Percentiles rank a stretch among this genome's conserved stretches.
These are phyloP conservation scores for Acacia crassicarpa DNA, from an alignment of 306 rosid species.

Conservation along the genomic window DNA sequence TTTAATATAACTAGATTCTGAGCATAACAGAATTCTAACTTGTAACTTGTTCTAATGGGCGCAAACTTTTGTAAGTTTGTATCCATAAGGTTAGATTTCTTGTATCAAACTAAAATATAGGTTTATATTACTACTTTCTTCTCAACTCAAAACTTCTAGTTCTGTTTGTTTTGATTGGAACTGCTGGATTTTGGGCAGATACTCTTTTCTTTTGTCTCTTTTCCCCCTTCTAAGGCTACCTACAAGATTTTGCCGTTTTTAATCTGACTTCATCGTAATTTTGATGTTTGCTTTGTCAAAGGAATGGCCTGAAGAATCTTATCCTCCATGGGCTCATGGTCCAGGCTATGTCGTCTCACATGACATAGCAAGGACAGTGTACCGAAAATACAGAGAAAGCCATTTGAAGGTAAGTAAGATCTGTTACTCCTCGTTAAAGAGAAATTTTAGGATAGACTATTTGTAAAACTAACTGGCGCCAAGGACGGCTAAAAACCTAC, in stretches of 20 bases:
- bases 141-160: not conserved
- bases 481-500: not conserved
- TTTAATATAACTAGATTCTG: conserved; percentile 22
- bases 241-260: not conserved
- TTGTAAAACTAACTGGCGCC: not conserved
- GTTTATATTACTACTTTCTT: not conserved
- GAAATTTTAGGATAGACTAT: not conserved
- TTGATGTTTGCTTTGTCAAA: conserved; percentile 36
- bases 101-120: not conserved
- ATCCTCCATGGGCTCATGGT: conserved; percentile 99
- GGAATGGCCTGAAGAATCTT: conserved; percentile 87
- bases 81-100: not conserved
- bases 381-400: conserved; percentile 57
- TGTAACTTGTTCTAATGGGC: not conserved
- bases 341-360: conserved; percentile 91
- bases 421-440: not conserved
- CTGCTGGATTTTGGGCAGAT: not conserved
- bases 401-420: conserved; percentile 66
- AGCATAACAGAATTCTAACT: not conserved
- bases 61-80: not conserved
- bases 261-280: conserved; percentile 15
- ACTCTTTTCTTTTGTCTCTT: not conserved
- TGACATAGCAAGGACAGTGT: conserved; percentile 79
- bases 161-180: not conserved
- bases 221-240: not conserved